These are phyloP conservation scores for Kodamaea lidongshanica DNA, from an alignment of 805 yeast genomes.

Conservation along the genomic window DNA sequence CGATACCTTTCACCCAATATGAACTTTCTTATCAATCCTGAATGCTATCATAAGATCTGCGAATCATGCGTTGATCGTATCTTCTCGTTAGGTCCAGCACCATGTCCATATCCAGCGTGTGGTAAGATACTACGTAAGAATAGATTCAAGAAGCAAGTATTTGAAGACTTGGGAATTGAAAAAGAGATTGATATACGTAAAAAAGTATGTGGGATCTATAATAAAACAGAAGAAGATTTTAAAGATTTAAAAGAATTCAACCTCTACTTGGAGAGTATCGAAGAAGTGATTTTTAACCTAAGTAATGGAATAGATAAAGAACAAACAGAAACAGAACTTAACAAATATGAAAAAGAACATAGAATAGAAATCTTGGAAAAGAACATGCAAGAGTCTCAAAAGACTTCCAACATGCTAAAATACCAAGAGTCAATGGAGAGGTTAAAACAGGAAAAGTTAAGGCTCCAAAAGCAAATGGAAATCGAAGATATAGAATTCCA, in stretches of 20 bases:
- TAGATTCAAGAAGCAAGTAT: constrained; percentile 85
- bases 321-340: constrained; percentile 58
- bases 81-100: constrained; percentile 90
- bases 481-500: constrained; percentile 35
- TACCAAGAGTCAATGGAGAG: constrained; percentile 51
- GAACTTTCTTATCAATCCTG: constrained; percentile 89
- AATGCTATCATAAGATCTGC: constrained; percentile 96
- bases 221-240: constrained; percentile 75
- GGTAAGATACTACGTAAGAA: constrained; percentile 81
- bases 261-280: constrained; percentile 76
- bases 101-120: constrained; percentile 92
- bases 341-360: constrained; percentile 67
- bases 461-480: constrained; percentile 57
- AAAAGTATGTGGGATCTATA: constrained; percentile 69
- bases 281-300: constrained; percentile 71
- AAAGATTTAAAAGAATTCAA: constrained; percentile 55
- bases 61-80: constrained; percentile 95
- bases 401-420: constrained; percentile 58
- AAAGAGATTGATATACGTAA: constrained; percentile 87
- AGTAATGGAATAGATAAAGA: constrained; percentile 65
- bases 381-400: constrained; percentile 57
- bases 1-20: constrained; percentile 89
- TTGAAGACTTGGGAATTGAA: constrained; percentile 86
- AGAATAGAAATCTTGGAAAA: constrained; percentile 71
- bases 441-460: constrained; percentile 60